Evolutionary conservation across 2,329 filamentous ascomycete species (phyloP), one percentile per base, ranked within the genome.

Genomic region (Beauveria sp.): DNA sequence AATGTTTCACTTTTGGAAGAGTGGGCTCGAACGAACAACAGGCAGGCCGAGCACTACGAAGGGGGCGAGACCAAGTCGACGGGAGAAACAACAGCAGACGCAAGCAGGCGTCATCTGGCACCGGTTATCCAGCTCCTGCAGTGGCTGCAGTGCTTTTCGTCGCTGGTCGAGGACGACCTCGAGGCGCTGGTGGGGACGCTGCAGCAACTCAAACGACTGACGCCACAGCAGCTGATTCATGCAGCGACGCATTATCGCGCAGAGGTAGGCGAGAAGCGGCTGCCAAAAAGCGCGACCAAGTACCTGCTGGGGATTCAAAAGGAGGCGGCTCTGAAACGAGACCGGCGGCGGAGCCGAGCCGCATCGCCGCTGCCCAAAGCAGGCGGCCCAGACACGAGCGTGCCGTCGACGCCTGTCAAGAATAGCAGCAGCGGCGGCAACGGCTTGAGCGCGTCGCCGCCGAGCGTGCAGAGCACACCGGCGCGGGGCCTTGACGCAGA

Each of bases 121-220:
- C 95, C 95, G 5, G 84, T 96, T 22, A 93, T 98, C 61, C 95
- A 99, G 73, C 81, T 99, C 3, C 80, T 99, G 6, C 95, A 99
- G 74, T 99, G 95, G 95, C 80, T 99, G 42, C 95, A 99, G 73
- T 97, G 93, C 74, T 98, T 98, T 75, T 98, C 95, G 1, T 96
- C 92, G 0, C 82, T 98, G 4, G 91, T 87, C 5, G 77, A 79
- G 12, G 92, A 98, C 70, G 93, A 98, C 70, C 79, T 95, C 43
- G 92, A 96, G 70, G 91, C 91, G 3, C 82, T 99, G 18, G 87
- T 96, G 34, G 90, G 87, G 18, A 99, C 95, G 0, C 77, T 98
- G 24, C 88, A 96, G 70, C 95, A 98, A 73, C 81, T 99, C 46
- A 92, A 91, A 66, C 83, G 88, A 46, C 79, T 99, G 53, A 92